Percentiles rank a stretch among this genome's conserved stretches.
Evolutionary conservation across 371 early-diverging fungal genomes (phyloP).

Genomic region (Mucor plumbeus): DNA sequence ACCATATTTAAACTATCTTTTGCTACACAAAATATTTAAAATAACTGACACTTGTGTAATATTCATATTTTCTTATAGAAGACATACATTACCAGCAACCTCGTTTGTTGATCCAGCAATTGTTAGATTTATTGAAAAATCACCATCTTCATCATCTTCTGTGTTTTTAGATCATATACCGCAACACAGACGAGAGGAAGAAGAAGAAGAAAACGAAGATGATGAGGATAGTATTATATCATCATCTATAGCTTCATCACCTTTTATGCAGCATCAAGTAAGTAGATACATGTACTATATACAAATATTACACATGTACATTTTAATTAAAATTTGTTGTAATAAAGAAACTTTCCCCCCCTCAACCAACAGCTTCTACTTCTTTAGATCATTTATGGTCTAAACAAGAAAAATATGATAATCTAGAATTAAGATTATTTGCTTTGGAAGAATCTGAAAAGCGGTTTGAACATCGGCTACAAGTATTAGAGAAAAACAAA

Average conservation of each 20-base stretch:
- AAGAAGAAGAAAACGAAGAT: not conserved
- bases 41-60: slow-evolving; percentile 2
- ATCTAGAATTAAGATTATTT: slow-evolving; percentile 15
- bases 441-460: slow-evolving; percentile 21
- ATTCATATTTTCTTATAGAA: slow-evolving; percentile 6
- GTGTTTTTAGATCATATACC: not conserved
- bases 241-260: not conserved
- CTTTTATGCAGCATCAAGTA: slow-evolving; percentile 3
- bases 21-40: slow-evolving; percentile 2
- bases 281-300: not conserved
- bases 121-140: slow-evolving; percentile 28
- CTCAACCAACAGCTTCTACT: slow-evolving; percentile 6
- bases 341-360: slow-evolving; percentile 6
- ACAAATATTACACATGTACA: not conserved
- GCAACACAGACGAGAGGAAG: slow-evolving; percentile 21
- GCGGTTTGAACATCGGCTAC: slow-evolving; percentile 27
- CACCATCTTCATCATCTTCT: slow-evolving; percentile 16
- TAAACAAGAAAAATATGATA: slow-evolving; percentile 17
- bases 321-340: not conserved
- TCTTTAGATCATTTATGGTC: slow-evolving; percentile 23
- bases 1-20: too few species aligned
- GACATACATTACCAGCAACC: slow-evolving; percentile 30
- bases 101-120: slow-evolving; percentile 43
- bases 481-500: slow-evolving; percentile 1
- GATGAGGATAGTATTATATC: slow-evolving; percentile 4